Evolutionary conservation across 768 basidiomycete species (phyloP).

Genomic region (Glaciozyma martinii): DNA sequence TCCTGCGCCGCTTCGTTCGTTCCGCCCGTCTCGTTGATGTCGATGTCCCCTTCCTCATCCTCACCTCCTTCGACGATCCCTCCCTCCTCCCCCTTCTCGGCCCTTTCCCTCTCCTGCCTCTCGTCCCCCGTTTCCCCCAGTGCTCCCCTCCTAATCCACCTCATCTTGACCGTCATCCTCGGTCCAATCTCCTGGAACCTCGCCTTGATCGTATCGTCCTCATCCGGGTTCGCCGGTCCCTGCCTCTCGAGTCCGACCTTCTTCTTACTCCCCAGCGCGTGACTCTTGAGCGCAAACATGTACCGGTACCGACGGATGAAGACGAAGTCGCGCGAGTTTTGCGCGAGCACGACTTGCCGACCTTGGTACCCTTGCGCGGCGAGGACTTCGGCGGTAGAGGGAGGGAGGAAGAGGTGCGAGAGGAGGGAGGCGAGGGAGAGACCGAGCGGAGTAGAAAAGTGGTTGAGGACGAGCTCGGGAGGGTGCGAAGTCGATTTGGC

Average conservation of each 20-base stretch:
- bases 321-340: constrained; percentile 94
- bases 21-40: neutral
- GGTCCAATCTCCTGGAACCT: constrained; percentile 95
- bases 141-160: constrained; percentile 76
- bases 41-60: constrained; percentile 17
- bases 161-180: constrained; percentile 86
- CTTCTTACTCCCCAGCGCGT: constrained; percentile 22
- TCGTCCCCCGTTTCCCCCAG: constrained; percentile 55
- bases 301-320: constrained; percentile 94
- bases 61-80: constrained; percentile 35
- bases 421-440: constrained; percentile 90
- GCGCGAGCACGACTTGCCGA: constrained; percentile 89
- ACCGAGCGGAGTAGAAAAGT: constrained; percentile 86
- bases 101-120: constrained; percentile 48
- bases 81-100: constrained; percentile 35
- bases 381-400: constrained; percentile 56
- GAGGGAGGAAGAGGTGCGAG: constrained; percentile 82
- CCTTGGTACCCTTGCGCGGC: constrained; percentile 58
- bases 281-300: constrained; percentile 24
- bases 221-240: constrained; percentile 16
- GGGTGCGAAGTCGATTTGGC: constrained; percentile 84
- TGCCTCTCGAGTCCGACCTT: constrained; percentile 10
- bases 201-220: constrained; percentile 91
- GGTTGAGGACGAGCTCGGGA: constrained; percentile 90
- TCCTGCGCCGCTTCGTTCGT: constrained; percentile 9